Evolutionary conservation across 768 basidiomycete species (phyloP).

Genomic region (Clathrus columnatus): DNA sequence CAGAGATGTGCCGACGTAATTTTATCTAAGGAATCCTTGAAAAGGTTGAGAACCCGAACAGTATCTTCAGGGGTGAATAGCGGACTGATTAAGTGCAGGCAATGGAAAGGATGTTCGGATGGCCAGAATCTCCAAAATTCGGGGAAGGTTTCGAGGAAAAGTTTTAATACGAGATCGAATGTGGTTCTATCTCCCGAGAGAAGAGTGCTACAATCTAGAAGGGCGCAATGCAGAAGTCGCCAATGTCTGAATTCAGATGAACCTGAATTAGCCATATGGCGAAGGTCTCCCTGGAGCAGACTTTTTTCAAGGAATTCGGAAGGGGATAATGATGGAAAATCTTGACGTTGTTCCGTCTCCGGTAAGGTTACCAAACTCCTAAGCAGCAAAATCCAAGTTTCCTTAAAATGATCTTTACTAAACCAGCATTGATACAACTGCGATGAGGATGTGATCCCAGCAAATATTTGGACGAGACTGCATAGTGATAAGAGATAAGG

Average conservation of each 20-base stretch:
- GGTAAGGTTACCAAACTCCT: not conserved
- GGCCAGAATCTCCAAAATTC: not conserved
- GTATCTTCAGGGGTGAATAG: not conserved
- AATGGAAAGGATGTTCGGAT: not conserved
- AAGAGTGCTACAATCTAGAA: not conserved
- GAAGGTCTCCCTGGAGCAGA: not conserved
- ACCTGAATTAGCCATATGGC: not conserved
- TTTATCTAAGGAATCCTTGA: not conserved
- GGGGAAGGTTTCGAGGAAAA: not conserved
- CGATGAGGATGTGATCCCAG: not conserved
- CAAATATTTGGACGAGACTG: not conserved
- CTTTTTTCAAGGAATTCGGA: not conserved
- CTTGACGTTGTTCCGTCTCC: not conserved
- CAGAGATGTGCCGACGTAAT: not conserved
- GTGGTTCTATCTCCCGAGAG: not conserved
- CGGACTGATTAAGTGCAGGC: constrained; percentile 1
- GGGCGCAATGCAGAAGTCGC: not conserved
- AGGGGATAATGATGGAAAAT: not conserved
- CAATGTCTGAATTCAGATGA: constrained; percentile 1
- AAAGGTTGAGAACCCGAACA: not conserved
- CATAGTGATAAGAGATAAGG: constrained; percentile 4
- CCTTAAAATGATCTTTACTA: not conserved
- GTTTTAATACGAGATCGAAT: not conserved
- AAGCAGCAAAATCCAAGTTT: constrained; percentile 1
- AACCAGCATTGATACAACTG: not conserved